Conservation (phyloP, 2,329 filamentous ascomycete species). For the Pseudodiploospora longispora region DNA sequence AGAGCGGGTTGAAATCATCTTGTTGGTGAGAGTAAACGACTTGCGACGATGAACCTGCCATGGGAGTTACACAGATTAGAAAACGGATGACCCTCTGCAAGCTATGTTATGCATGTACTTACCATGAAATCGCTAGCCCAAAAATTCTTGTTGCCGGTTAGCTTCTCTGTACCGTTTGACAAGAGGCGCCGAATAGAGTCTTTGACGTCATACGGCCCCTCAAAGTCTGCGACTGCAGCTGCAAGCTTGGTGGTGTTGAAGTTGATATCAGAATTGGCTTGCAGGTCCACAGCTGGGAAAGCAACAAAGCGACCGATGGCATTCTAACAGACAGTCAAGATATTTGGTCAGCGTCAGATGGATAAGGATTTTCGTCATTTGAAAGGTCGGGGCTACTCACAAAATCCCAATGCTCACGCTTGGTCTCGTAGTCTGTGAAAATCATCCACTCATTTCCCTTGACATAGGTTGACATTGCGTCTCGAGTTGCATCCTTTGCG, state of each 20-base stretch:
- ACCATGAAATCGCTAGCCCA: constrained; percentile 18
- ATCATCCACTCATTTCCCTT: constrained; percentile 17
- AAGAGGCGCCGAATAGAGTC: constrained; percentile 10
- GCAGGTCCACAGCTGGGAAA: constrained; percentile 13
- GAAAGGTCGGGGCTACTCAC: constrained; percentile 2
- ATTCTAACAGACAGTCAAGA: constrained; percentile 7
- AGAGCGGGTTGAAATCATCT: constrained; percentile 14
- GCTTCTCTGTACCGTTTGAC: constrained; percentile 15
- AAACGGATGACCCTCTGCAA: too few relatives aligned
- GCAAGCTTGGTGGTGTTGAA: constrained; percentile 16
- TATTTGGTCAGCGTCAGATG: not conserved
- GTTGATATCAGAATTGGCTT: constrained; percentile 17
- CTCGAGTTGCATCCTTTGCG: constrained; percentile 8
- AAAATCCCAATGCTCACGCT: constrained; percentile 15
- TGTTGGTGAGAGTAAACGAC: constrained; percentile 12
- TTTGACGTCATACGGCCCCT: constrained; percentile 8
- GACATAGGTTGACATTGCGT: constrained; percentile 13
- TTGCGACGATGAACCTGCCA: constrained; percentile 11
- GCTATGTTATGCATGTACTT: not conserved
- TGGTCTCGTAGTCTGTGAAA: constrained; percentile 11
- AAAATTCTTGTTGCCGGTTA: constrained; percentile 15
- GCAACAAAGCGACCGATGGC: constrained; percentile 15
- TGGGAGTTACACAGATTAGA: not conserved
- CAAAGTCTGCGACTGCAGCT: constrained; percentile 12
- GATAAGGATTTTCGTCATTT: not conserved